Conservation (phyloP, 2,329 filamentous ascomycete genomes). For the Penicillium sp. region DNA sequence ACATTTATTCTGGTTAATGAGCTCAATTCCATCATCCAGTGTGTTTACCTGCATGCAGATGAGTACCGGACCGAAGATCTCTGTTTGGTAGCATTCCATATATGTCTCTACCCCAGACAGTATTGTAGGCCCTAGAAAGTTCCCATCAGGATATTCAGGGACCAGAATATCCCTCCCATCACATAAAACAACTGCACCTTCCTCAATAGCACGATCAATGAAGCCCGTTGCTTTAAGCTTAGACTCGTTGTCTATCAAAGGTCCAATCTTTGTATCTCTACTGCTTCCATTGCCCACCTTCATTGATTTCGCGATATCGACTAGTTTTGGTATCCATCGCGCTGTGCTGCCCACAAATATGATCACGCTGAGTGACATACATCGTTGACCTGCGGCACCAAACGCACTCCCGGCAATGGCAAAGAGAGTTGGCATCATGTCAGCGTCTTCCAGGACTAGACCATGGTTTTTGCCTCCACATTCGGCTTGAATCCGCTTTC, state of each 20-base stretch:
- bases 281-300: slow-evolving; percentile 66
- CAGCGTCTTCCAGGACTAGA: slow-evolving; percentile 66
- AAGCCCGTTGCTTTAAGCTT: no score
- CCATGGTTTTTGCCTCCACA: slow-evolving; percentile 71
- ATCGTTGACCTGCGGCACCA: slow-evolving; percentile 68
- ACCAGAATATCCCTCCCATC: slow-evolving; percentile 64
- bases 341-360: slow-evolving; percentile 67
- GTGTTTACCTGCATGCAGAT: slow-evolving; percentile 40
- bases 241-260: no score
- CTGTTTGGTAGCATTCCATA: slow-evolving; percentile 43
- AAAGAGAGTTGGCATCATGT: slow-evolving; percentile 68
- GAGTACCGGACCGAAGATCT: slow-evolving; percentile 45
- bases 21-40: slow-evolving; percentile 39
- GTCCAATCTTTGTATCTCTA: slow-evolving; percentile 63
- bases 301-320: slow-evolving; percentile 62
- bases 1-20: no score
- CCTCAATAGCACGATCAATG: slow-evolving; percentile 63
- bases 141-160: slow-evolving; percentile 65
- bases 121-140: slow-evolving; percentile 57
- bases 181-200: slow-evolving; percentile 64
- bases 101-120: slow-evolving; percentile 38
- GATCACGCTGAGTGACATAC: slow-evolving; percentile 68
- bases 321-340: slow-evolving; percentile 65
- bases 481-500: slow-evolving; percentile 70
- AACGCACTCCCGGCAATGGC: slow-evolving; percentile 70